Evolutionary conservation across 2,329 filamentous ascomycete species (phyloP).

Genomic region (Neonectria ditissima): DNA sequence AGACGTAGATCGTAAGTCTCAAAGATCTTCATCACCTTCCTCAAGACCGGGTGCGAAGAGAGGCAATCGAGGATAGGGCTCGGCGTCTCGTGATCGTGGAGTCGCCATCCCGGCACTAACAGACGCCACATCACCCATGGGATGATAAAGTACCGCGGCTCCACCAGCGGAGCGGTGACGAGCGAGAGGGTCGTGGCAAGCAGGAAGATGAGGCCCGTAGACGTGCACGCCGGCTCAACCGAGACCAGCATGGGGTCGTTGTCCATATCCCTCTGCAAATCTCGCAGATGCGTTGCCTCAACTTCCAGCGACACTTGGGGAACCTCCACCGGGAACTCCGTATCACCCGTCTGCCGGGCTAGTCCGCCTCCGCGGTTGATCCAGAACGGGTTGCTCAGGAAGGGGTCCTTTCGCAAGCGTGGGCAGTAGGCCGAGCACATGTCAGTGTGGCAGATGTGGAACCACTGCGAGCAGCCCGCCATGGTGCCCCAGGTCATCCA

Average conservation of each 20-base stretch:
- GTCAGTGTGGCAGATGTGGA: slow-evolving; percentile 19
- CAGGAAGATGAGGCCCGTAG: slow-evolving; percentile 69
- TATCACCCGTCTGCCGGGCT: slow-evolving; percentile 25
- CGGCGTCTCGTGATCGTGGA: slow-evolving; percentile 35
- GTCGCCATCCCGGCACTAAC: slow-evolving; percentile 71
- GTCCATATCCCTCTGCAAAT: slow-evolving; percentile 34
- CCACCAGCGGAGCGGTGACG: slow-evolving; percentile 89
- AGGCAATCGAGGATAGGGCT: slow-evolving; percentile 11
- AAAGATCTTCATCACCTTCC: slow-evolving; percentile 21
- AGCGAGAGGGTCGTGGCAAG: slow-evolving; percentile 81
- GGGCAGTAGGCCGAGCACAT: slow-evolving; percentile 33
- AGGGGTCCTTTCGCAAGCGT: slow-evolving; percentile 29
- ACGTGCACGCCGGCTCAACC: slow-evolving; percentile 55
- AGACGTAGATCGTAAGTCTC: slow-evolving; percentile 60
- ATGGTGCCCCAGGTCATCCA: slow-evolving; percentile 77
- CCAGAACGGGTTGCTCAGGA: slow-evolving; percentile 47
- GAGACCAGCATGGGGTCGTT: slow-evolving; percentile 45
- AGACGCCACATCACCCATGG: slow-evolving; percentile 95
- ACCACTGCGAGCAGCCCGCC: slow-evolving; percentile 54
- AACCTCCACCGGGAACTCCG: slow-evolving; percentile 17
- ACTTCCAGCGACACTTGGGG: slow-evolving; percentile 17
- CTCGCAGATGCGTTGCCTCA: slow-evolving; percentile 12
- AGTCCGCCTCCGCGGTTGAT: slow-evolving; percentile 16
- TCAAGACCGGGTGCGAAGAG: slow-evolving; percentile 10
- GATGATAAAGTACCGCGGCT: slow-evolving; percentile 95